Base-by-base conservation (phyloP, 306 rosid genomes). In the Glycine latifolia region DNA sequence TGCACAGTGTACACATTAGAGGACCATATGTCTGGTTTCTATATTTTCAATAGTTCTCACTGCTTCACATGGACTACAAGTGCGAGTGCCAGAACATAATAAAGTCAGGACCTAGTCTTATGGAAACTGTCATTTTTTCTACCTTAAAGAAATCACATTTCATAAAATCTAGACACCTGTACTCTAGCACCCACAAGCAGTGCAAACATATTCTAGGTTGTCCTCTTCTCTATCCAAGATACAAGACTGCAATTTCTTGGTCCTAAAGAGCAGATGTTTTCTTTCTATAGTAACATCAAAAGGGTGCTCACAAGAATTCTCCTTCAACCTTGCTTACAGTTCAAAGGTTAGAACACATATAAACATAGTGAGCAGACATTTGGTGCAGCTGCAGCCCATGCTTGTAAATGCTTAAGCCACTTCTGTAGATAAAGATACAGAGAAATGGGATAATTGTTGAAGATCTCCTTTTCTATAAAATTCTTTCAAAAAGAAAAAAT, bases 141-240 rank as follows among this genome's bases (percentile, higher is more conserved):
- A 80, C 46, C 71, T 72, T 60, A 16, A 60, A 72, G 10, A 79
- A 70, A 59, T 60, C 71, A 60, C 53, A 59, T 15, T 53, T 35
- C 49, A 71, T 48, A 46, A 68, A 46, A 68, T 55, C 39, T 46
- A 68, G 39, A 68, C 41, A 68, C 54, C 35, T 10, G n/a, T 44
- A 67, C 37, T 67, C 52, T 44, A 8, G 73, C 73, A 68, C 10
- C 8, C 53, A 44, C n/a, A 44, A 44, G 55, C 74, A 46, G 37
- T 16, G 16, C 56, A 68, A 68, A 68, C 55, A 67, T 43, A 67
- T 43, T 67, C 17, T 67, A 39, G 14, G 35, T 43, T 13, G 10
- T 66, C 71, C 50, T 39, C 31, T 37, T 66, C 48, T 39, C 71
- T 66, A 39, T 39, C 46, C 20, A 37, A 39, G 44, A 66, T 13